phyloP scores from a whole-genome alignment of 257 asterid genomes.

The Ilex asprella region DNA sequence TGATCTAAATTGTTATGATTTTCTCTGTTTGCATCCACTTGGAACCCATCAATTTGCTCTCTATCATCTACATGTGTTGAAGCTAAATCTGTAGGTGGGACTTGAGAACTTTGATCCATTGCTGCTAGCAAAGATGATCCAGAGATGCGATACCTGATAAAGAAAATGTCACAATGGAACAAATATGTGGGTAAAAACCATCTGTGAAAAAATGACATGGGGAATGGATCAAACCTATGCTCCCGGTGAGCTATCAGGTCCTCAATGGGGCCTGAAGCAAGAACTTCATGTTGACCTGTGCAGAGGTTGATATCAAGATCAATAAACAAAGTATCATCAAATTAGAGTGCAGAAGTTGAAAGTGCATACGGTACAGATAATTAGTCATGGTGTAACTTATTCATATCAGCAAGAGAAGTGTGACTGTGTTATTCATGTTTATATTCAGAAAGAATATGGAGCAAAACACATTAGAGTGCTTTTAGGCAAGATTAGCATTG shows the following conservation, averaged over 20 bases:
- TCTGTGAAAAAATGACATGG: background rate
- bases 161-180: conserved; percentile 20
- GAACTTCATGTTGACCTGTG: conserved; percentile 92
- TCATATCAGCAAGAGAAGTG: background rate
- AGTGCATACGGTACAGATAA: background rate
- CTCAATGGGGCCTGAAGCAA: conserved; percentile 98
- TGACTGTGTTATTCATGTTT: background rate
- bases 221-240: conserved; percentile 57
- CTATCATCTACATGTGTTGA: conserved; percentile 42
- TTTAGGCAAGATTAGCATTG: background rate
- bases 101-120: conserved; percentile 78
- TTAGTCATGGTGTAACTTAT: no score
- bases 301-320: conserved; percentile 3
- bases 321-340: background rate
- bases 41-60: conserved; percentile 49
- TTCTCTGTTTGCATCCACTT: conserved; percentile 33
- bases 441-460: no score
- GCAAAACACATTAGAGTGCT: no score
- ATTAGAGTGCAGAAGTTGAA: background rate
- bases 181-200: background rate
- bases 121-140: conserved; percentile 94
- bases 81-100: conserved; percentile 43
- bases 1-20: conserved; percentile 24
- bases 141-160: conserved; percentile 88
- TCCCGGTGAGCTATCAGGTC: conserved; percentile 99